A percentile compares a stretch with the other conserved stretches of the same genome.
phyloP scores from a whole-genome alignment of 345 rosid species.

The Anacardium occidentale region DNA sequence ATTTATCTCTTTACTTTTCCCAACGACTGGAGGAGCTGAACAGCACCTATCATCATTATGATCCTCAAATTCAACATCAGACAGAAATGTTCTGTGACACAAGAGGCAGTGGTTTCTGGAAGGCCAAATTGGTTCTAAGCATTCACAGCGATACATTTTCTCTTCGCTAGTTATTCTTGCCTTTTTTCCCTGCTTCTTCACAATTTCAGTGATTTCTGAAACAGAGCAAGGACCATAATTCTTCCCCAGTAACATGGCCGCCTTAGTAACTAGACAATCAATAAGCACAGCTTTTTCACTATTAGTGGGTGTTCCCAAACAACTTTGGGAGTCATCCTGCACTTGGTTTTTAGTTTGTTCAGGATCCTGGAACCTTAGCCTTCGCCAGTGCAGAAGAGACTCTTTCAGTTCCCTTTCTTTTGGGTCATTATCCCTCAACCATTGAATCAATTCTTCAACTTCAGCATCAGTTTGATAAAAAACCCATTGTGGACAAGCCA shows the following conservation, averaged over 20 bases:
- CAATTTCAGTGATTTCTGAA: conserved; percentile 35
- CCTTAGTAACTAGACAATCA: conserved; percentile 58
- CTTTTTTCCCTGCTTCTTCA: conserved; percentile 55
- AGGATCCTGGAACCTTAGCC: conserved; percentile 49
- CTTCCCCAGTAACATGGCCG: conserved; percentile 62
- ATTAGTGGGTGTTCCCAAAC: conserved; percentile 18
- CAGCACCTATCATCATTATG: conserved; percentile 64
- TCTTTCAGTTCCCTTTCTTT: conserved; percentile 80
- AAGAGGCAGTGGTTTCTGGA: conserved; percentile 70
- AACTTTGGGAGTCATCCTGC: conserved; percentile 29
- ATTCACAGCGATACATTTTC: conserved; percentile 67
- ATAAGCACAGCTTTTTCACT: conserved; percentile 30
- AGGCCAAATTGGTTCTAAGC: conserved; percentile 83
- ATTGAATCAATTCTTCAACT: conserved; percentile 58
- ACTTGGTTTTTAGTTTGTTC: conserved; percentile 34
- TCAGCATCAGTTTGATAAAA: conserved; percentile 72
- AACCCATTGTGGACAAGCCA: conserved; percentile 51
- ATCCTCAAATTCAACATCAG: conserved; percentile 50
- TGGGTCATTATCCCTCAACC: conserved; percentile 63
- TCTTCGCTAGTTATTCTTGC: conserved; percentile 44
- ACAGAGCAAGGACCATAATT: conserved; percentile 60
- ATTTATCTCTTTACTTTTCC: conserved; percentile 43
- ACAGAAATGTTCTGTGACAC: conserved; percentile 73
- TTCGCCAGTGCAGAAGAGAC: conserved; percentile 59
- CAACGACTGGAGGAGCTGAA: conserved; percentile 38